phyloP scores from a whole-genome alignment of 1,139 yeast genomes.

The Meyerozyma guilliermondii region DNA sequence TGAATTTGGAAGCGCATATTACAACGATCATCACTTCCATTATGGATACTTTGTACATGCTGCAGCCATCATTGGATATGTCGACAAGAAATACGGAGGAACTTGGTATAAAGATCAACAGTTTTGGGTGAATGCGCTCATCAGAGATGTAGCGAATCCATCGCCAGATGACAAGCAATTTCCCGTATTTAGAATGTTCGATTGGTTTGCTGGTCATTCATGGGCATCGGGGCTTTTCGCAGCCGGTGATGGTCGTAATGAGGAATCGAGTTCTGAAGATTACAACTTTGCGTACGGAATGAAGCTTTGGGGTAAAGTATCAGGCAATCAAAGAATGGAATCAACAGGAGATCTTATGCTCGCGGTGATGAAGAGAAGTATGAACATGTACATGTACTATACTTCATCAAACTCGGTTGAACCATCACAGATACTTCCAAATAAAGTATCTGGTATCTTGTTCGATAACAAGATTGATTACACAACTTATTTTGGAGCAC shows the following conservation, averaged over 20 bases:
- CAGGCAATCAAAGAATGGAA: constrained; percentile 65
- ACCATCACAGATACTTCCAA: constrained; percentile 52
- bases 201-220: constrained; percentile 79
- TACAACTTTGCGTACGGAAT: constrained; percentile 77
- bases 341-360: constrained; percentile 72
- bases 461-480: constrained; percentile 89
- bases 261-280: constrained; percentile 79
- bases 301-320: constrained; percentile 74
- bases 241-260: constrained; percentile 71
- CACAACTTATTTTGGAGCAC: constrained; percentile 82
- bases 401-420: constrained; percentile 52
- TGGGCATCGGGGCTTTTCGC: constrained; percentile 78
- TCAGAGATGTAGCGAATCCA: constrained; percentile 79
- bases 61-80: constrained; percentile 67
- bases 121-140: constrained; percentile 59
- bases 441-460: constrained; percentile 71
- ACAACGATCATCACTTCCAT: constrained; percentile 79
- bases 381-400: constrained; percentile 60
- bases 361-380: constrained; percentile 54
- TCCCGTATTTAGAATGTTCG: constrained; percentile 76
- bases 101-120: constrained; percentile 62
- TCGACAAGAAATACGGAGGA: constrained; percentile 57
- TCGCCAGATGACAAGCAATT: constrained; percentile 53
- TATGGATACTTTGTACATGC: constrained; percentile 76
- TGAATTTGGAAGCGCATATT: constrained; percentile 59